These are phyloP conservation scores for Neurospora sp. DNA, from an alignment of 495 filamentous ascomycete species.

Conservation along the genomic window DNA sequence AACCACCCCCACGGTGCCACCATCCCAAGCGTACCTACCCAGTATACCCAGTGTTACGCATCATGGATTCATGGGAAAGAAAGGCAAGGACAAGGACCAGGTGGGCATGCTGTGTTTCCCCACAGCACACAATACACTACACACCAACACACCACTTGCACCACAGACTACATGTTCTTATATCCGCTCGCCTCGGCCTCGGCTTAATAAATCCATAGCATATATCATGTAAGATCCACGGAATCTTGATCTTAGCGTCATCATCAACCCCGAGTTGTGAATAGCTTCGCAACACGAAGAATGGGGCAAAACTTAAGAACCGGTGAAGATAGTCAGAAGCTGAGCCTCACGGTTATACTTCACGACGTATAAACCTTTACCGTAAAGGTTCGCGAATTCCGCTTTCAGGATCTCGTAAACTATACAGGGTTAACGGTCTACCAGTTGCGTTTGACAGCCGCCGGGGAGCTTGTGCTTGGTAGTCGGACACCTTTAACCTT, in stretches of 20 bases:
- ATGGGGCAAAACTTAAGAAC: background rate
- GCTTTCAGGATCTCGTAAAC: no score
- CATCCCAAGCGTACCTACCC: background rate
- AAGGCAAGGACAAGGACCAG: background rate
- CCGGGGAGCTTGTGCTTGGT: no score
- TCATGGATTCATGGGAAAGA: background rate
- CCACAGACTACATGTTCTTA: background rate
- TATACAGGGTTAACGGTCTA: no score
- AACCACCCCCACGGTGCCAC: background rate
- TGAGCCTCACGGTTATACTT: background rate
- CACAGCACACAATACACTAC: background rate
- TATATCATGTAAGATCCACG: background rate
- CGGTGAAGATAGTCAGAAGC: background rate
- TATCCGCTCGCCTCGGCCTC: background rate
- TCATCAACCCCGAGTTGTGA: background rate
- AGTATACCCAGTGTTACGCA: background rate
- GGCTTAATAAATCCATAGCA: background rate
- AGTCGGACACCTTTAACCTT: no score
- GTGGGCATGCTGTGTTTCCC: background rate
- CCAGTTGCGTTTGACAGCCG: no score
- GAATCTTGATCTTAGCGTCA: background rate
- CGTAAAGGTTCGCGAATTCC: no score
- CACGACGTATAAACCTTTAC: no score
- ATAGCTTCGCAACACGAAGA: background rate
- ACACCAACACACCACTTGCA: background rate